Evolutionary conservation across 495 filamentous ascomycete genomes (phyloP).

Genomic region (Talaromyces wortmannii): DNA sequence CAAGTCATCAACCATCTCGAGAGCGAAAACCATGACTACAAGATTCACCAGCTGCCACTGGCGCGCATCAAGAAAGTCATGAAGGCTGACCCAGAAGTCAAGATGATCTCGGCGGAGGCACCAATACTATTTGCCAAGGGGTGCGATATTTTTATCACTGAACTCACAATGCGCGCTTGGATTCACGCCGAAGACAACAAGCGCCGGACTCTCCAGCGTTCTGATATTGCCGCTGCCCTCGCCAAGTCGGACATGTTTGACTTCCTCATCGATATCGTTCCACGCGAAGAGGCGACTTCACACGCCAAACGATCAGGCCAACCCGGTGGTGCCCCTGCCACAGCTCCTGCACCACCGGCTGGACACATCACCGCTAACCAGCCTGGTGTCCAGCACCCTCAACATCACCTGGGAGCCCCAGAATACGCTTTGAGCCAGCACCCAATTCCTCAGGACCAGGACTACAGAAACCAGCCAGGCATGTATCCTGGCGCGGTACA

Average conservation of each 20-base stretch:
- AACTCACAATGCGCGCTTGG: constrained; percentile 99
- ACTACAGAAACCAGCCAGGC: constrained; percentile 65
- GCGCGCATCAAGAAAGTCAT: constrained; percentile 99
- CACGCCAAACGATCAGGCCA: constrained; percentile 73
- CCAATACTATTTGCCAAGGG: constrained; percentile 98
- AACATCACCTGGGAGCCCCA: constrained; percentile 61
- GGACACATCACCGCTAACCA: constrained; percentile 57
- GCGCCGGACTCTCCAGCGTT: constrained; percentile 86
- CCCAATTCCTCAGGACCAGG: constrained; percentile 61
- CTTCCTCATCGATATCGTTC: constrained; percentile 98
- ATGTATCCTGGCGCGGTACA: constrained; percentile 79
- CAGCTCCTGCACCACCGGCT: constrained; percentile 21
- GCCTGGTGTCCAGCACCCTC: constrained; percentile 48
- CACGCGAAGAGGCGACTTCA: constrained; percentile 81
- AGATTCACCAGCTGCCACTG: constrained; percentile 89
- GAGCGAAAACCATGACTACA: constrained; percentile 93
- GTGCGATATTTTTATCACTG: constrained; percentile 98
- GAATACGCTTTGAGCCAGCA: constrained; percentile 63
- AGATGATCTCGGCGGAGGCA: constrained; percentile 98
- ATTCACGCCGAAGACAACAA: constrained; percentile 99
- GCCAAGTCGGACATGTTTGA: constrained; percentile 99
- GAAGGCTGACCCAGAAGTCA: constrained; percentile 98
- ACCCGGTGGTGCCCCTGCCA: constrained; percentile 39
- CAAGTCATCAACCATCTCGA: constrained; percentile 93
- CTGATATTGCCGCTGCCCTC: constrained; percentile 90